These are phyloP conservation scores for Phaeosphaeria sp. DNA, from an alignment of 2,329 filamentous ascomycete genomes.

Conservation along the genomic window DNA sequence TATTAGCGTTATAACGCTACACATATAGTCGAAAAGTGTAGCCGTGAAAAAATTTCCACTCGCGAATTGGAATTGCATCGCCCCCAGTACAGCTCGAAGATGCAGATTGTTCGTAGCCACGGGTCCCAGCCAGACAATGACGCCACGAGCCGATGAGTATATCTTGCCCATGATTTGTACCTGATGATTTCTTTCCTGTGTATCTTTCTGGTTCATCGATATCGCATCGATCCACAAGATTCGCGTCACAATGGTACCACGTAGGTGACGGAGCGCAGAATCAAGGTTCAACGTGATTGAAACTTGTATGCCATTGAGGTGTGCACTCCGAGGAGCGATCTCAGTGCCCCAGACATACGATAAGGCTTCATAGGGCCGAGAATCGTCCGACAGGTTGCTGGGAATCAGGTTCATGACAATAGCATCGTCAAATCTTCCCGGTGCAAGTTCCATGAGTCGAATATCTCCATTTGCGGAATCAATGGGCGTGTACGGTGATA, in stretches of 20 bases:
- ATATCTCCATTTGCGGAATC: conserved; percentile 5
- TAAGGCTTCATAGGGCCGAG: conserved; percentile 9
- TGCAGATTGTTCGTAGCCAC: not conserved
- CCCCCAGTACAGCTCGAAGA: not conserved
- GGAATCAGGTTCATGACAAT: conserved; percentile 1
- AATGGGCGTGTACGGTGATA: not conserved
- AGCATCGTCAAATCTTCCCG: conserved; percentile 4
- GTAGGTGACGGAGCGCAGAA: not conserved
- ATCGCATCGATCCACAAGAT: conserved; percentile 12
- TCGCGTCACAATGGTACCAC: not conserved
- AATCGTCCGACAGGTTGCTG: not conserved
- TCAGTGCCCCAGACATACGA: conserved; percentile 15
- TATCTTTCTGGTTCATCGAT: conserved; percentile 12
- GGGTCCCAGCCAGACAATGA: conserved; percentile 11
- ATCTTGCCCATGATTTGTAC: conserved; percentile 14
- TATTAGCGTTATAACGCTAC: not conserved
- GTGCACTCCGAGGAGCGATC: not conserved
- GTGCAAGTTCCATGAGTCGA: conserved; percentile 6
- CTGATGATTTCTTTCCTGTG: conserved; percentile 12
- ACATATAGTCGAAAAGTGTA: not conserved
- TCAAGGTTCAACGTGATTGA: conserved; percentile 3
- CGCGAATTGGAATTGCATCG: not conserved
- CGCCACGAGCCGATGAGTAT: conserved; percentile 4
- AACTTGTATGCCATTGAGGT: not conserved
- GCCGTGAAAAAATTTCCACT: not conserved